Base-by-base conservation (phyloP, 2,329 filamentous ascomycete genomes). In the Pseudogymnoascus sp. region DNA sequence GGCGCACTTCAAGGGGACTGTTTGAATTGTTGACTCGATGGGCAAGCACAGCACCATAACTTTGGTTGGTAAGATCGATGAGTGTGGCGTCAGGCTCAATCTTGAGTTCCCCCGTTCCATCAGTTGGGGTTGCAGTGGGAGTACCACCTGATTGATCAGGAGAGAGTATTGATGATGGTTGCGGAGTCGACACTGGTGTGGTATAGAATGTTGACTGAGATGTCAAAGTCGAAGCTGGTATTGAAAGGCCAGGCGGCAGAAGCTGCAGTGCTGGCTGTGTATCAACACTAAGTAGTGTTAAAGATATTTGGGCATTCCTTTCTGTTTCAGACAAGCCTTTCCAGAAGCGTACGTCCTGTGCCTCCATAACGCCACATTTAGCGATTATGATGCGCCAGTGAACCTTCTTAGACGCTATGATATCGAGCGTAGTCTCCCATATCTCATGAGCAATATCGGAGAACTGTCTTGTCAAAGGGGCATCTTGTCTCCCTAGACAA, bases 341-440 rank as follows among this genome's bases (percentile, higher is more conserved):
- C 85, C 84, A 88, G 59, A 80, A 77, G 6, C 85, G 82, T 11
- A 87, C 76, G 73, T 93, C 89, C 5, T 84, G 80, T 31, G 80
- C 77, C 25, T 88, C 84, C 82, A 91, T 88, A 2, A 82, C 76
- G 2, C 88, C 87, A 59, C 84, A 86, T 73, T 89, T 89, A 36
- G 88, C 86, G 65, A 96, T 82, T 65, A 91, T 86, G 9, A 95
- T 77, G 14, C 90, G 86, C 89, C 90, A 93, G 63, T 88, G 85
- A 0, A 93, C 85, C 69, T 86, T 88, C 74, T 87, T 85, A 14
- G 80, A 79, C 0, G 86, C 84, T 36, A 92, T 84, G 34, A 93
- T 82, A n/a, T 88, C 87, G 31, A 88, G 77, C 0, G 90, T 93
- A 0, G 86, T 89, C 63, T 86, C 83, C 89, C 90, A 93, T 2